A percentile compares a stretch with the other conserved stretches of the same genome.
These are phyloP conservation scores for Sugiyamaella qingdaonensis DNA, from an alignment of 805 yeast genomes.

Conservation along the genomic window DNA sequence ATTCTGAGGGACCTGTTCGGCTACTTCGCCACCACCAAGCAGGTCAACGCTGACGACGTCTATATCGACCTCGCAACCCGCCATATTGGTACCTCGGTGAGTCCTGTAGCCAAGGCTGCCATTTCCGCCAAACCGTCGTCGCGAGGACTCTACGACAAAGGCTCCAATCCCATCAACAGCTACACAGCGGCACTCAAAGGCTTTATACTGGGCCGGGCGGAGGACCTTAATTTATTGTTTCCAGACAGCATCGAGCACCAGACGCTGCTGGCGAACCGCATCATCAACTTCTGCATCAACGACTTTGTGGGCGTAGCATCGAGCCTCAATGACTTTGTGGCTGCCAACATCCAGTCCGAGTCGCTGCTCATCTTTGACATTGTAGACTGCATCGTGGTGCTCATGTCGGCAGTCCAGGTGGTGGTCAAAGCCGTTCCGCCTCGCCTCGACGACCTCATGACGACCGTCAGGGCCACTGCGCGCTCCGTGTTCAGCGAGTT, in stretches of 20 bases:
- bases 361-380: constrained; percentile 57
- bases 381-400: constrained; percentile 43
- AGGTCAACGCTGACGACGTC: constrained; percentile 24
- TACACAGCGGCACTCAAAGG: constrained; percentile 52
- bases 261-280: constrained; percentile 30
- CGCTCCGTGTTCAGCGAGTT: constrained; percentile 49
- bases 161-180: constrained; percentile 52
- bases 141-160: constrained; percentile 53
- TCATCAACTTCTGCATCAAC: constrained; percentile 36
- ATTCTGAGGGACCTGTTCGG: constrained; percentile 40
- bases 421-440: constrained; percentile 23
- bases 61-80: constrained; percentile 19
- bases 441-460: constrained; percentile 19
- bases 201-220: constrained; percentile 47
- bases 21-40: constrained; percentile 38
- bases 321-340: constrained; percentile 39
- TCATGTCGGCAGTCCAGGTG: constrained; percentile 34
- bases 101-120: constrained; percentile 14
- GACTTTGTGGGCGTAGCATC: constrained; percentile 39
- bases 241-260: constrained; percentile 27
- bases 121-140: constrained; percentile 9
- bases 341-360: constrained; percentile 42
- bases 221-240: constrained; percentile 43
- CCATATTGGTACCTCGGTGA: constrained; percentile 20
- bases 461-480: constrained; percentile 24